A percentile compares a stretch with the other conserved stretches of the same genome.
These are phyloP conservation scores for Kodamaea leandrae DNA, from an alignment of 805 yeast genomes.

Conservation along the genomic window DNA sequence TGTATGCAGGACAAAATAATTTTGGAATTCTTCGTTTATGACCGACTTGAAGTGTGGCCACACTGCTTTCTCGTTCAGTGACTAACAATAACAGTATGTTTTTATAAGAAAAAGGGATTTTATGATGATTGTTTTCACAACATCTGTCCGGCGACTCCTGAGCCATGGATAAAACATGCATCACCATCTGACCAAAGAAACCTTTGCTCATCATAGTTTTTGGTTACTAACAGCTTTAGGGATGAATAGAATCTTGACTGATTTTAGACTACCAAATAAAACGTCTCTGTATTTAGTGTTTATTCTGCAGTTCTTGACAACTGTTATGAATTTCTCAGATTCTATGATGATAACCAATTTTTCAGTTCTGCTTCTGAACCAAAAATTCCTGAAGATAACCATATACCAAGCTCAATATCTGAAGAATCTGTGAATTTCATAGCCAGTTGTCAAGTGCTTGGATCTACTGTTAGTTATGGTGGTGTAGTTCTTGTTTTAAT, in stretches of 20 bases:
- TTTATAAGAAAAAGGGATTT: background rate
- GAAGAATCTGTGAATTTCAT: constrained; percentile 17
- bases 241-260: background rate
- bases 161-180: constrained; percentile 90
- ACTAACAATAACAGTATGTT: constrained; percentile 10
- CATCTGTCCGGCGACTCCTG: constrained; percentile 56
- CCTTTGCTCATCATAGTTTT: background rate
- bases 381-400: constrained; percentile 69
- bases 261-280: constrained; percentile 5
- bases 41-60: constrained; percentile 15
- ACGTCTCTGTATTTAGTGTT: constrained; percentile 16
- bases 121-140: constrained; percentile 19
- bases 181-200: constrained; percentile 80
- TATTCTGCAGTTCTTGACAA: background rate
- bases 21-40: constrained; percentile 80
- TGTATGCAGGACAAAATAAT: constrained; percentile 67
- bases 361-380: constrained; percentile 99
- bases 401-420: constrained; percentile 59
- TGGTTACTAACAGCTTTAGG: constrained; percentile 1
- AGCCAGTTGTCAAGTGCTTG: background rate
- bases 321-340: background rate
- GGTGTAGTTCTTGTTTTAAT: too few species aligned
- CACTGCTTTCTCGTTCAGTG: background rate
- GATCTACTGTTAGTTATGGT: too few species aligned
- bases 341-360: constrained; percentile 56